Percentiles rank a stretch among this genome's conserved stretches.
These are phyloP conservation scores for Sporothrix pallida DNA, from an alignment of 2,329 filamentous ascomycete species.

Conservation along the genomic window DNA sequence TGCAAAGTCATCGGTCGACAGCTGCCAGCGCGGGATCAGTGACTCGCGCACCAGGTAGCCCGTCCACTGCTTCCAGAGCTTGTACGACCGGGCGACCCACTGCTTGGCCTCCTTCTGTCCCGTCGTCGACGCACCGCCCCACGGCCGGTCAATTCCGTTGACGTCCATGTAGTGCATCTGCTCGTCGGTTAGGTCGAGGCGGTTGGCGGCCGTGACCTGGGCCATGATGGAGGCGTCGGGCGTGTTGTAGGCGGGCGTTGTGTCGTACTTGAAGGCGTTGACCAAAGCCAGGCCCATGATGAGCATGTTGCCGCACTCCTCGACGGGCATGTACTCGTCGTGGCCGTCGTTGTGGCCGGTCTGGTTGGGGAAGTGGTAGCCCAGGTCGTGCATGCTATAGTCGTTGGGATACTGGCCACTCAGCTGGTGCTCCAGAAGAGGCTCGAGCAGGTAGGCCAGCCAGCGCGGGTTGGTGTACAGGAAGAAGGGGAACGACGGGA, in stretches of 20 bases:
- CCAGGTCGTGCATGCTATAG: conserved; percentile 78
- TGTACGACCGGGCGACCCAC: conserved; percentile 62
- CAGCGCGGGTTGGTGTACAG: conserved; percentile 80
- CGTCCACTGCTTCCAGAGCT: conserved; percentile 78
- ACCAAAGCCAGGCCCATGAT: conserved; percentile 70
- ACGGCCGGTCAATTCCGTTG: conserved; percentile 50
- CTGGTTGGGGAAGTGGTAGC: conserved; percentile 72
- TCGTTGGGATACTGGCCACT: conserved; percentile 82
- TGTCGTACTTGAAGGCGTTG: conserved; percentile 71
- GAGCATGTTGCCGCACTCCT: conserved; percentile 76
- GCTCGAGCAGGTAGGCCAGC: conserved; percentile 78
- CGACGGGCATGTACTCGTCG: conserved; percentile 75
- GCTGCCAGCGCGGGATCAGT: conserved; percentile 71
- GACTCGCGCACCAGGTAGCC: conserved; percentile 73
- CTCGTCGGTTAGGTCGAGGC: conserved; percentile 32
- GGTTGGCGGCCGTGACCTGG: conserved; percentile 37
- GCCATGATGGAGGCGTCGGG: not conserved
- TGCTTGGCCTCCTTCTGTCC: conserved; percentile 50
- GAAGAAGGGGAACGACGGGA: conserved; percentile 83
- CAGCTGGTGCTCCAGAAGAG: conserved; percentile 77
- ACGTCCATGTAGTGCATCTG: conserved; percentile 37
- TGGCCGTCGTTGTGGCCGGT: conserved; percentile 71
- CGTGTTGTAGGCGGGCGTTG: conserved; percentile 56
- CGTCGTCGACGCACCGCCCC: conserved; percentile 56
- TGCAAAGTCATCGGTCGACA: conserved; percentile 80